Evolutionary conservation across 2,329 filamentous ascomycete species (phyloP), one percentile per base, ranked within the genome.

Genomic region (Ophiocordyceps camponoti-leonardi): DNA sequence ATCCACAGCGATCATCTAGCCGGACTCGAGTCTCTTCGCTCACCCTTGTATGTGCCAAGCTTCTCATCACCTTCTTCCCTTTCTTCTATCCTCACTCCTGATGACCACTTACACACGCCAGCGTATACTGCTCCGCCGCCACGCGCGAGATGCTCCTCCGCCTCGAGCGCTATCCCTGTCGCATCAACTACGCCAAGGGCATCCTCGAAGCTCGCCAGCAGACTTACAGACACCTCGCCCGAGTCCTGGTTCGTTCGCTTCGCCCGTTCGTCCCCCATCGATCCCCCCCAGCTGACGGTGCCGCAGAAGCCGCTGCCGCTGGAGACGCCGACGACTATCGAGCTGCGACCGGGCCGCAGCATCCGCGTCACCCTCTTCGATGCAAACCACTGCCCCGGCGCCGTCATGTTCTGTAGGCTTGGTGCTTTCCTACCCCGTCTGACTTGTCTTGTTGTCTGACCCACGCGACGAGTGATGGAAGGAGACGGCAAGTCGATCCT

Each of bases 311-410:
- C 86, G 0, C 72, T 96, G 30, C 88, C 88, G 1, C 63, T 94
- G 10, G 81, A 92, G 44, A 86, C 86, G 0, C 85, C 86, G 0
- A 88, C 81, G 0, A 62, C 66, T 4, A 75, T 96, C 42, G 85
- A 94, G 54, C 68, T 95, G 3, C 70, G 68, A 1, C 84, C 81
- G 0, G 75, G 75, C 1, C 72, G 73, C 42, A 66, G 64, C n/a
- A 77, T 95, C 22, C 77, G 79, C 42, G 85, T 94, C 18, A 95
- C 87, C 0, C 68, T 95, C 0, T 75, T 95, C 44, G 83, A 94
- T 64, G 87, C 90, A 1, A 95, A 96, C 54, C 90, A 95, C 58
- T 96, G 90, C 54, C 74, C 82, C 0, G 88, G 90, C 0, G 80
- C 86, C 18, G 86, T 92, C 18, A 94, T 94, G 86, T 95, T 95